Evolutionary conservation across 2,329 filamentous ascomycete genomes (phyloP), one percentile per base, ranked within the genome.

Genomic region (Aspergillus chevalieri): DNA sequence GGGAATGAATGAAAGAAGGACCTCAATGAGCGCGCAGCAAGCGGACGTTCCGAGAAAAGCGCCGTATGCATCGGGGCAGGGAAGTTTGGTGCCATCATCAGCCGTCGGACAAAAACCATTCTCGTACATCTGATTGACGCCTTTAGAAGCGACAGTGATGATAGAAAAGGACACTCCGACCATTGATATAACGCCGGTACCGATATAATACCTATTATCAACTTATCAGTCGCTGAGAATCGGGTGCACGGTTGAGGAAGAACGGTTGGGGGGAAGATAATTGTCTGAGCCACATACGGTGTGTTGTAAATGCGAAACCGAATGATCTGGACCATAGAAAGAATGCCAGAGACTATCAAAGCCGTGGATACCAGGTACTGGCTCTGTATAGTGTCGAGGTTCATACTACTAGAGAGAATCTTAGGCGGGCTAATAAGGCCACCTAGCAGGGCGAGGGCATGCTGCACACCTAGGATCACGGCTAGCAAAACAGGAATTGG

Each of bases 361-460:
- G 83, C 81, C 0, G 84, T 84, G 14, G 83, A 86, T 5, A 87
- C 84, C 1, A 87, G 76, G 58, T 87, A 87, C 57, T 82, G 77
- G 33, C 81, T 78, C 4, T 77, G 67, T 4, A 74, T 74, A 0
- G 70, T 59, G 9, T 70, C 70, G 26, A 87, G 73, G 53, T 85
- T 80, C 49, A 82, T 84, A 17, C 80, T 77, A 12, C 77, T 73
- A 5, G 79, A 70, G 21, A 87, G 75, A 43, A 86, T 80, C 47
- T 87, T 82, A 0, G 83, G 83, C 19, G 84, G 83, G 4, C 79
- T 76, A 44, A 83, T 83, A 45, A 83, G 74, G 59, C 78, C 78
- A 26, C 78, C 79, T 54, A 82, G 67, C 84, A 87, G 87, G 38
- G 81, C 78, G 28, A 87, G 72, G 6, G 84, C 78, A 70, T 87